These are phyloP conservation scores for Selaginella moellendorffii DNA, from an alignment of 75 land plant species.

Conservation along the genomic window DNA sequence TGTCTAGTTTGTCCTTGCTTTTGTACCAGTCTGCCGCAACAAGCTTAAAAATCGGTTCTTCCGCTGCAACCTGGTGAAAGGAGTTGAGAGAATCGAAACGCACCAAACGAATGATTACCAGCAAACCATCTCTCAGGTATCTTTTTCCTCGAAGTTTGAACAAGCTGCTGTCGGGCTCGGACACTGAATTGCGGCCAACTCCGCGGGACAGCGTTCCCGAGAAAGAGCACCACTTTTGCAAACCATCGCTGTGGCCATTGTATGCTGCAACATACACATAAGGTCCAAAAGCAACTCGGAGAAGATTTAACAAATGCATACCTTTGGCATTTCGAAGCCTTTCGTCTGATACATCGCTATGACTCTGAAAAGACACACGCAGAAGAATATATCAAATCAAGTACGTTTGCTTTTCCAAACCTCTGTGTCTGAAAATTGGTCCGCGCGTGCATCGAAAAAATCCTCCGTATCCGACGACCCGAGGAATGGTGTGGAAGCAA, in stretches of 20 bases:
- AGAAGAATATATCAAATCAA: not conserved
- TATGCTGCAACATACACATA: no score
- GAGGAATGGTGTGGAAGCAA: not conserved
- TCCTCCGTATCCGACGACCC: not conserved
- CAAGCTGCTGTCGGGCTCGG: not conserved
- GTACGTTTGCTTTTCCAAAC: not conserved
- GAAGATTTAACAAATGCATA: no score
- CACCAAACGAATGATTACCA: not conserved
- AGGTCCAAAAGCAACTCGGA: no score
- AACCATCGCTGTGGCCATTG: no score
- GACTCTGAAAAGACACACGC: not conserved
- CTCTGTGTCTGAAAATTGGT: not conserved
- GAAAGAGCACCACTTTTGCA: no score
- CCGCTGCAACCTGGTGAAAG: not conserved
- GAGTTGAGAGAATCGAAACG: not conserved
- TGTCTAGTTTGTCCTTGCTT: not conserved
- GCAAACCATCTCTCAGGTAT: not conserved
- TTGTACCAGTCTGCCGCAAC: not conserved
- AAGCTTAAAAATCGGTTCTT: not conserved
- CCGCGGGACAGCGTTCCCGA: not conserved
- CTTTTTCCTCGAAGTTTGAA: not conserved
- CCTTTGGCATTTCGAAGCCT: not conserved
- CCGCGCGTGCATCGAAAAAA: not conserved
- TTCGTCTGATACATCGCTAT: not conserved
- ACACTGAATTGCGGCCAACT: not conserved